Evolutionary conservation across 73 alveolate genomes (phyloP), one percentile per base, ranked within the genome.

Genomic region (Paramecium sonneborni): DNA sequence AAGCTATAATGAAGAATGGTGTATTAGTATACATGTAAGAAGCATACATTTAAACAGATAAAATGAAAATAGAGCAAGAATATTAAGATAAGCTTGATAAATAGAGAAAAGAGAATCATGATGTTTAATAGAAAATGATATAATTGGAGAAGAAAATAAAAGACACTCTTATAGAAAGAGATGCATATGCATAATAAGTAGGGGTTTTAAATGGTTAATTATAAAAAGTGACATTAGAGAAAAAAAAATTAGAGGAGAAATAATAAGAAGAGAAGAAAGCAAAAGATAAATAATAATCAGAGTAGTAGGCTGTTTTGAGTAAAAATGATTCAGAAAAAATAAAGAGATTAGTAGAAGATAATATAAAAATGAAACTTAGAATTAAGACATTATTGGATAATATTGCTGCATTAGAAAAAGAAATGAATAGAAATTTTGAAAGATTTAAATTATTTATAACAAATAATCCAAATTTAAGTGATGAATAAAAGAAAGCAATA

Each of bases 391-490:
- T 88, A 15, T 30, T 62, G 11, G 94, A 88, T 20, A 82, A 70
- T 44, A 52, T 88, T 21, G 87, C 79, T 7, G 43, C 76, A 20
- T 72, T 88, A 44, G 94, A 88, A 32, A 88, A 88, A 69, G 94
- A 88, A 88, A 88, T 69, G 30, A 88, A 88, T 44, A 57, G 94
- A 9, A 56, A 76, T 70, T 88, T 70, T 44, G 94, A 88, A 28
- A 88, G 87, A 69, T 88, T 88, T 26, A 88, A 69, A 34, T 10
- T 69, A n/a, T 88, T 88, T 46, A 88, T 88, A 44, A 24, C 48
- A 28, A 88, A 88, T 18, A 67, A 58, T 43, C 79, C 79, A 39
- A 62, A 62, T 62, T 70, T 88, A 44, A 88, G 88, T n/a, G 94
- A 88, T 23, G 94, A 88, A 43, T 26, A 88, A 88, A 88, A 88